Conservation (phyloP, 2,329 filamentous ascomycete species). For the Cordyceps militaris region DNA sequence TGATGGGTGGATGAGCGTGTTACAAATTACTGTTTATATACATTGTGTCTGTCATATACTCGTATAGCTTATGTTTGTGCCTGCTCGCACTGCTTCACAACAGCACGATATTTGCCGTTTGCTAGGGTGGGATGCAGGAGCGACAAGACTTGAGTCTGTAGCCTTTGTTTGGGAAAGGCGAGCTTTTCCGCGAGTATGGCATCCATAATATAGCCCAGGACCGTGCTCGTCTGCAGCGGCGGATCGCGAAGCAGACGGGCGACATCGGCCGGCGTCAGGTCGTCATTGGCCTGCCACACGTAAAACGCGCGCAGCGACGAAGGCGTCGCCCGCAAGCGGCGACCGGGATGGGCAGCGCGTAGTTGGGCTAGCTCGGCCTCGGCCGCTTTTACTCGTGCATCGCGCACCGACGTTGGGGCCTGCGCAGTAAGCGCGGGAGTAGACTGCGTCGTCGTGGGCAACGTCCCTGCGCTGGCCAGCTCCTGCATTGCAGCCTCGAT, state of each 20-base stretch:
- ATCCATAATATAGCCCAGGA: slow-evolving; percentile 52
- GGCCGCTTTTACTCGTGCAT: slow-evolving; percentile 38
- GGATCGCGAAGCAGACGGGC: slow-evolving; percentile 52
- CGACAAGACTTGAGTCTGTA: slow-evolving; percentile 38
- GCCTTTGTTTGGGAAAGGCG: slow-evolving; percentile 38
- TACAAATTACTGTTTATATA: background rate
- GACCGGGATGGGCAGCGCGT: slow-evolving; percentile 21
- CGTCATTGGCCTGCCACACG: slow-evolving; percentile 52
- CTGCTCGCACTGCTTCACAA: slow-evolving; percentile 21
- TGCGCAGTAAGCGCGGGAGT: background rate
- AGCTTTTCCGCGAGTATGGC: slow-evolving; percentile 45
- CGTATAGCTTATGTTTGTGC: background rate
- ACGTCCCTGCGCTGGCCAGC: slow-evolving; percentile 6
- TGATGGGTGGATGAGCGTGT: background rate
- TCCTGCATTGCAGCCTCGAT: slow-evolving; percentile 1
- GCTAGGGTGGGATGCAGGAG: slow-evolving; percentile 22
- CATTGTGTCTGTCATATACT: background rate
- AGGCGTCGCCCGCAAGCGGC: slow-evolving; percentile 19
- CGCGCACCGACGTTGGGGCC: slow-evolving; percentile 17
- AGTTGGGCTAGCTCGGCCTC: slow-evolving; percentile 33
- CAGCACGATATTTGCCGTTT: slow-evolving; percentile 20
- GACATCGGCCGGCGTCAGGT: slow-evolving; percentile 41
- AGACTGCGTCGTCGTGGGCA: background rate
- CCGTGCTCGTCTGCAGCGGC: slow-evolving; percentile 49
- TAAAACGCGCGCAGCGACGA: slow-evolving; percentile 51